Base-by-base conservation (phyloP, 169 alveolate genomes). In the Plasmodium billcollinsi region DNA sequence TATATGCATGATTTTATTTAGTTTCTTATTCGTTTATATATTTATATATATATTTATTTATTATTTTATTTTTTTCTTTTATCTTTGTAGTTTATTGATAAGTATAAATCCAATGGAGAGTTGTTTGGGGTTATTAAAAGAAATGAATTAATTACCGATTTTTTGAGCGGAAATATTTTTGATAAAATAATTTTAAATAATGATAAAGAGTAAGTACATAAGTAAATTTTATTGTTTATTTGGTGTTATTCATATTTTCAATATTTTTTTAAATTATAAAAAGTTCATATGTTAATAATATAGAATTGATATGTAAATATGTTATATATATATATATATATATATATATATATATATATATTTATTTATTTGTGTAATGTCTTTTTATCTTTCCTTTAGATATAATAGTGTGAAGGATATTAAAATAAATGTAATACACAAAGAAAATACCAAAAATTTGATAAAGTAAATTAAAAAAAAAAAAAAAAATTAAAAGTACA, bases 91-190 rank as follows among this genome's bases (percentile, higher is more conserved):
- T 73, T 73, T 58, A 56, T 73, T 8, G 70, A 56, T 73, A 73
- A 26, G n/a, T 0, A 18, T 3, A 29, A 54, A 2, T n/a, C 18
- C 2, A 29, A 20, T n/a, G 85, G 85, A 29, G 39, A 73, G n/a
- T 73, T 73, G 8, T 73, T 54, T 14, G 85, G 85, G 58, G 58
- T 73, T 14, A 20, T 56, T 24, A 73, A 56, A 52, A 50, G 85
- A n/a, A 54, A 52, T 1, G 69, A 52, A 73, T 8, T 58, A 2
- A 29, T 73, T 73, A 54, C 85, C 12, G 56, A 73, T 15, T 54
- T 39, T 24, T 24, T 73, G 85, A 56, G 70, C 20, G 70, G 85
- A 4, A 73, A 73, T n/a, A 15, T 73, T 29, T 73, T 73, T 56
- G 71, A 73, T 56, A 73, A 73, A 54, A 73, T 73, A 43, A 43